Percentiles rank a stretch among this genome's conserved stretches.
Evolutionary conservation across 2,329 filamentous ascomycete genomes (phyloP).

Genomic region (Pyricularia sp.): DNA sequence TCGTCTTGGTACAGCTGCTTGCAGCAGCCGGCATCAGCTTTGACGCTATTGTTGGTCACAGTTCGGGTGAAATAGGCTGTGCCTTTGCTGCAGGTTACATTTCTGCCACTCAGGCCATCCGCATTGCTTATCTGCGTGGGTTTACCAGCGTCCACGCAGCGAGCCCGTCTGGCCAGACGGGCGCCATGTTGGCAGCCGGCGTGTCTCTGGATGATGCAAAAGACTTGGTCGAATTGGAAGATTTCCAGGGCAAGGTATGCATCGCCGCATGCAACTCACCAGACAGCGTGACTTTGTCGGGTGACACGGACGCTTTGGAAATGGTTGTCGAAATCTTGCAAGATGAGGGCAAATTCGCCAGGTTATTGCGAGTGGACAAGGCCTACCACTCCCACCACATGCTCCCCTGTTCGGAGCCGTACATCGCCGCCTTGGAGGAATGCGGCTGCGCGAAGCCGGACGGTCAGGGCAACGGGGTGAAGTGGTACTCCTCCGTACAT

Average conservation of each 20-base stretch:
- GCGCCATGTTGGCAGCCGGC: slow-evolving; percentile 32
- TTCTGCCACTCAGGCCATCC: slow-evolving; percentile 26
- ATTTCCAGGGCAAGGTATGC: slow-evolving; percentile 9
- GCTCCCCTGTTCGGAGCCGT: slow-evolving; percentile 20
- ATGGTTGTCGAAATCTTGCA: slow-evolving; percentile 13
- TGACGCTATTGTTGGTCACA: slow-evolving; percentile 22
- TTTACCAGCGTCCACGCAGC: slow-evolving; percentile 20
- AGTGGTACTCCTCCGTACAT: slow-evolving; percentile 26
- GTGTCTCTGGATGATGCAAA: slow-evolving; percentile 9
- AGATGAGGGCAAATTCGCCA: slow-evolving; percentile 17
- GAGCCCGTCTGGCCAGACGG: slow-evolving; percentile 5
- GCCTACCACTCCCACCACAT: slow-evolving; percentile 34
- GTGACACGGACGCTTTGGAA: slow-evolving; percentile 15
- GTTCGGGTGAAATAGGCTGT: slow-evolving; percentile 25
- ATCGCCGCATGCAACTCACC: slow-evolving; percentile 23
- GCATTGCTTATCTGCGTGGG: slow-evolving; percentile 31
- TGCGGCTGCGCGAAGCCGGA: slow-evolving; percentile 17
- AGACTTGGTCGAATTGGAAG: background rate
- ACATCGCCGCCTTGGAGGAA: slow-evolving; percentile 19
- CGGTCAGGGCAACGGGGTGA: slow-evolving; percentile 13
- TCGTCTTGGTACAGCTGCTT: slow-evolving; percentile 21
- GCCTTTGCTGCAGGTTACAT: slow-evolving; percentile 23
- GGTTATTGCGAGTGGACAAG: slow-evolving; percentile 24
- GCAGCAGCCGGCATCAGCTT: slow-evolving; percentile 15
- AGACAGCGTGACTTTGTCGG: slow-evolving; percentile 32